These are phyloP conservation scores for Spiraea crenata DNA, from an alignment of 331 rosid species.

Conservation along the genomic window DNA sequence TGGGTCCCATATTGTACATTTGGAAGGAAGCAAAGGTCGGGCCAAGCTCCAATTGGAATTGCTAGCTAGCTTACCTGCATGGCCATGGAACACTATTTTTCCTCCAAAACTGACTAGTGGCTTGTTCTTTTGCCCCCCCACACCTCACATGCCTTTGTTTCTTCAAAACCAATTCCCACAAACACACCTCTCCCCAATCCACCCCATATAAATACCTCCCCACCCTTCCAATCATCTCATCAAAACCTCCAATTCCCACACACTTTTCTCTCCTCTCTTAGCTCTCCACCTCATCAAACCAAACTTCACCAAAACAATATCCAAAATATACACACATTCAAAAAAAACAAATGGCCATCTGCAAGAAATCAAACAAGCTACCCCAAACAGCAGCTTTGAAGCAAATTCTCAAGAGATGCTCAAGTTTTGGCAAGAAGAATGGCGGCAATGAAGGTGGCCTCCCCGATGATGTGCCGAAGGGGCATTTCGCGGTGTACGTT, in stretches of 20 bases:
- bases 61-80: constrained; percentile 10
- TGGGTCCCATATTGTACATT: constrained; percentile 20
- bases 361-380: constrained; percentile 50
- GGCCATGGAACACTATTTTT: constrained; percentile 21
- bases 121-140: constrained; percentile 50
- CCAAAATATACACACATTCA: neutral
- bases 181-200: constrained; percentile 19
- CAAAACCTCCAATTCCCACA: constrained; percentile 23
- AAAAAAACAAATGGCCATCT: constrained; percentile 42
- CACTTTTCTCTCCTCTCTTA: constrained; percentile 18
- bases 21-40: constrained; percentile 25
- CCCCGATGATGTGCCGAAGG: constrained; percentile 84
- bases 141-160: constrained; percentile 67
- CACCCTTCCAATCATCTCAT: constrained; percentile 14
- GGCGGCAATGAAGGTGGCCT: constrained; percentile 42
- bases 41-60: constrained; percentile 20
- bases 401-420: constrained; percentile 65
- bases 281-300: neutral
- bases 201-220: constrained; percentile 44
- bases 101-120: constrained; percentile 23
- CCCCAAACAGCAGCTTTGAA: constrained; percentile 59
- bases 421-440: constrained; percentile 73
- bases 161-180: constrained; percentile 6
- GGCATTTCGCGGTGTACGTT: constrained; percentile 88
- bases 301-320: neutral